Conservation (phyloP, 1,139 yeast species). For the Hyphopichia buzzinii region DNA sequence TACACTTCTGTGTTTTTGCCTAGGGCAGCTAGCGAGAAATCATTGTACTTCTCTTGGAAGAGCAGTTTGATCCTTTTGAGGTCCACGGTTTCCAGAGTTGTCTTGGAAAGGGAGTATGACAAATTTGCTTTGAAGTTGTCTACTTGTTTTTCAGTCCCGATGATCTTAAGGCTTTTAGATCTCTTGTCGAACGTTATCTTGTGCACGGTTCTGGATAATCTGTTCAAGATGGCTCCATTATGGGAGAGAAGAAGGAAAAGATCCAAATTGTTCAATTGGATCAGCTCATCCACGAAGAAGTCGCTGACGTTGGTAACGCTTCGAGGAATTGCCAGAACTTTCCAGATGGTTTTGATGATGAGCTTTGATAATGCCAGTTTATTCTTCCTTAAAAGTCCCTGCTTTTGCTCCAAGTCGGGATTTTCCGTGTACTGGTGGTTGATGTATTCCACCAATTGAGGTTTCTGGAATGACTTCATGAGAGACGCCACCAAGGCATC, state of each 20-base stretch:
- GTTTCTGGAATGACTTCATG: conserved; percentile 5
- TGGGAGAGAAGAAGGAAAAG: conserved; percentile 49
- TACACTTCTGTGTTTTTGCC: conserved; percentile 35
- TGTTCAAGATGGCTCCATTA: conserved; percentile 45
- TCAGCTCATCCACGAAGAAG: conserved; percentile 13
- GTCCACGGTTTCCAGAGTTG: conserved; percentile 32
- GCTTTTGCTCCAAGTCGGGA: conserved; percentile 1
- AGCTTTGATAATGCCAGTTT: conserved; percentile 12
- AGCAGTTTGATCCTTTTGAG: conserved; percentile 22
- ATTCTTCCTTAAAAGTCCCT: conserved; percentile 9
- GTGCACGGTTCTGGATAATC: conserved; percentile 57
- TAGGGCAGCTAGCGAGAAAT: conserved; percentile 25
- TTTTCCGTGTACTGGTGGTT: conserved; percentile 5
- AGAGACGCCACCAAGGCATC: not conserved
- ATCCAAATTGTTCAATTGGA: conserved; percentile 42
- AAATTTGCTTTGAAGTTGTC: conserved; percentile 33
- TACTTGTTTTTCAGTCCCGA: conserved; percentile 35
- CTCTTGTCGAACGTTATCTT: conserved; percentile 37
- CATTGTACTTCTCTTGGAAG: conserved; percentile 22
- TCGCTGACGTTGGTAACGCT: conserved; percentile 16
- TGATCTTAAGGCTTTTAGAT: conserved; percentile 17
- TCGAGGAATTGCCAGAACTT: conserved; percentile 24
- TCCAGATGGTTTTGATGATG: conserved; percentile 42
- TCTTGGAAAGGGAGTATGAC: conserved; percentile 30
- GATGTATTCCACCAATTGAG: conserved; percentile 22